These are phyloP conservation scores for Metarhizium rileyi DNA, from an alignment of 2,329 filamentous ascomycete genomes.

Conservation along the genomic window DNA sequence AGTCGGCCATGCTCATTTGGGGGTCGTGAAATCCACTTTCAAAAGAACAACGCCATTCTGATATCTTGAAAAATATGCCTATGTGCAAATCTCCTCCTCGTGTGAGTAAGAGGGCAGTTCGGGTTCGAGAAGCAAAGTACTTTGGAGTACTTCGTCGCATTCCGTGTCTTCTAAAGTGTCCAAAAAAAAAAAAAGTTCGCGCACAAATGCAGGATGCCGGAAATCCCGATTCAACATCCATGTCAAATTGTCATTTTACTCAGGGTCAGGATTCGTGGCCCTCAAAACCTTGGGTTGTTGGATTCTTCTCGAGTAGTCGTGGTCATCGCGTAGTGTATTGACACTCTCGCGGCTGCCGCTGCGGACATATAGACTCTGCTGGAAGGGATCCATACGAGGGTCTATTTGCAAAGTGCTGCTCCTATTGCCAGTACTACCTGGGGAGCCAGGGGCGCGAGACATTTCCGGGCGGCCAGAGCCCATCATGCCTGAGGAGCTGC, in stretches of 20 bases:
- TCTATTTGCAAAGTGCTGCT: constrained; percentile 49
- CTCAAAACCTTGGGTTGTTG: constrained; percentile 48
- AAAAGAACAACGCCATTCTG: constrained; percentile 27
- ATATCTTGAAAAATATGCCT: constrained; percentile 23
- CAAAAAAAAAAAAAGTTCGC: constrained; percentile 8
- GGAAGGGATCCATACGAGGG: constrained; percentile 53
- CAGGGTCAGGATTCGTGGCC: constrained; percentile 51
- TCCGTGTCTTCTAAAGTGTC: constrained; percentile 15
- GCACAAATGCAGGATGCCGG: not conserved
- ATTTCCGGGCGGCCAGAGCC: constrained; percentile 35
- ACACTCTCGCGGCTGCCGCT: constrained; percentile 54
- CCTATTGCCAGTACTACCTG: constrained; percentile 34
- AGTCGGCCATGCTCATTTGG: not conserved
- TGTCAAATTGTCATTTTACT: not conserved
- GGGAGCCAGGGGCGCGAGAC: constrained; percentile 22
- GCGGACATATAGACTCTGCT: constrained; percentile 44
- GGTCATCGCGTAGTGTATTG: constrained; percentile 53
- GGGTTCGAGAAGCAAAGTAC: constrained; percentile 12
- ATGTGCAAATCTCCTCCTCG: constrained; percentile 4
- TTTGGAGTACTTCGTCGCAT: constrained; percentile 24
- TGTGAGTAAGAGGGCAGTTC: not conserved
- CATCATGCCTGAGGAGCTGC: constrained; percentile 41
- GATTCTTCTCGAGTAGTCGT: constrained; percentile 54
- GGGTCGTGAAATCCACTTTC: not conserved
- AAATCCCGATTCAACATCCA: not conserved